Base-by-base conservation (phyloP, 345 rosid species). In the Citrus sinensis region DNA sequence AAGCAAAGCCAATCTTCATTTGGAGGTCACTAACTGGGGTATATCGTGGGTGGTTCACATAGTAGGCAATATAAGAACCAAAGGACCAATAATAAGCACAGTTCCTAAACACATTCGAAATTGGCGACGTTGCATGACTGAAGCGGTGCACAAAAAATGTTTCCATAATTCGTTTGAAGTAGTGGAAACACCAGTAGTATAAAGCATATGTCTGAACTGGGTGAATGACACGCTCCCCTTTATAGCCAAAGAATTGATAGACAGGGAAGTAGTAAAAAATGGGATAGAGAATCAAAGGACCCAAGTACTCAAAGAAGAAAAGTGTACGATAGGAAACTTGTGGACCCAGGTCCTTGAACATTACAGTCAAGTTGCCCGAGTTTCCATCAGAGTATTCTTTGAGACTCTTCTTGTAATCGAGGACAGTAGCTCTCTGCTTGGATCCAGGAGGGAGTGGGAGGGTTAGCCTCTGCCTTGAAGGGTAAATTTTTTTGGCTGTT, bases 181-280 rank as follows among this genome's bases (percentile, higher is more conserved):
- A 96, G 89, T 96, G 99, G 85, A 96, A 87, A 82, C 93, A 96
- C 98, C 98, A 94, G 80, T 85, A 94, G 88, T 92, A 96, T 82
- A 96, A 73, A 77, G 98, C 98, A 83, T 94, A 94, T 29, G 94
- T 96, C 83, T 96, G 99, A 46, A 90, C 98, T 7, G 97, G 98
- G 80, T 86, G 92, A 78, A 88, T 86, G 73, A 85, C 88, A 67
- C 87, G 89, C 64, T 89, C 84, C 61, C 82, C 88, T 71, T 87
- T 77, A 75, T 90, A 94, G 76, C 99, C 98, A 60, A 96, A 87
- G 87, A 75, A 92, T 27, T 85, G 54, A 84, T 96, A 96, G 25
- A 92, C 95, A 20, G 94, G 94, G 85, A 90, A 87, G 92, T 80
- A 92, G 91, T 96, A 96, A 80, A 96, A 96, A 75, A 90, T 51